phyloP scores from a whole-genome alignment of 306 rosid species.

The Abrus pulchellus region DNA sequence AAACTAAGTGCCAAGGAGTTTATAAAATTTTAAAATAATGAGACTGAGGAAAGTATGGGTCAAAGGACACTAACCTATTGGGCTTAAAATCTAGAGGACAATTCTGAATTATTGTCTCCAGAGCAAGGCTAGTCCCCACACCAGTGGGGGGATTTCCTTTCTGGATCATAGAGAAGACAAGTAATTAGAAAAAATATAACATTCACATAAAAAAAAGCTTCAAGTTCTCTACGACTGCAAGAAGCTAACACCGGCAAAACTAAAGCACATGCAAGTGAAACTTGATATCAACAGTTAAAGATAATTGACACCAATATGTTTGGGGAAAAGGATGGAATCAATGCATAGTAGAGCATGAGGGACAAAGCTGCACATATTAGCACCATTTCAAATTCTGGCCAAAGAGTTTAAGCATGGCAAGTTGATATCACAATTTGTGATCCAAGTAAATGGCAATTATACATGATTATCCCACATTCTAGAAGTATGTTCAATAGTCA shows the following conservation, averaged over 20 bases:
- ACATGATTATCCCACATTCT: constrained; percentile 27
- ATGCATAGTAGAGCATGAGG: constrained; percentile 28
- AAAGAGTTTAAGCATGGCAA: constrained; percentile 39
- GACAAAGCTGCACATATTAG: constrained; percentile 26
- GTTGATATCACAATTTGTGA: constrained; percentile 24
- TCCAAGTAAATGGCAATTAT: constrained; percentile 37
- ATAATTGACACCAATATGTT: constrained; percentile 10
- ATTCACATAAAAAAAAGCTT: constrained; percentile 33
- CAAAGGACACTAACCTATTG: constrained; percentile 62
- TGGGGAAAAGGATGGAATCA: constrained; percentile 16
- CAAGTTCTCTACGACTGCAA: constrained; percentile 30
- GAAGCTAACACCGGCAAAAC: constrained; percentile 28
- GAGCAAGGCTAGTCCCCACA: constrained; percentile 92
- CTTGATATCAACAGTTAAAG: constrained; percentile 3
- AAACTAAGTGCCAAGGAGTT: constrained; percentile 22
- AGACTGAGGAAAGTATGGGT: constrained; percentile 38
- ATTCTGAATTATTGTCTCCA: constrained; percentile 90
- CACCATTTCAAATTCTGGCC: constrained; percentile 31
- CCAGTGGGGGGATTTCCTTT: constrained; percentile 84
- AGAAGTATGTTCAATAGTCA: constrained; percentile 38
- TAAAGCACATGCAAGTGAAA: constrained; percentile 31
- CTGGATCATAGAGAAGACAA: constrained; percentile 55
- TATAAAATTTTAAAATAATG: constrained; percentile 37
- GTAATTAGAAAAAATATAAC: constrained; percentile 40
- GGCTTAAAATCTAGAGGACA: constrained; percentile 74